Evolutionary conservation across 306 rosid species (phyloP).

Genomic region (Cicer pinnatifidum): DNA sequence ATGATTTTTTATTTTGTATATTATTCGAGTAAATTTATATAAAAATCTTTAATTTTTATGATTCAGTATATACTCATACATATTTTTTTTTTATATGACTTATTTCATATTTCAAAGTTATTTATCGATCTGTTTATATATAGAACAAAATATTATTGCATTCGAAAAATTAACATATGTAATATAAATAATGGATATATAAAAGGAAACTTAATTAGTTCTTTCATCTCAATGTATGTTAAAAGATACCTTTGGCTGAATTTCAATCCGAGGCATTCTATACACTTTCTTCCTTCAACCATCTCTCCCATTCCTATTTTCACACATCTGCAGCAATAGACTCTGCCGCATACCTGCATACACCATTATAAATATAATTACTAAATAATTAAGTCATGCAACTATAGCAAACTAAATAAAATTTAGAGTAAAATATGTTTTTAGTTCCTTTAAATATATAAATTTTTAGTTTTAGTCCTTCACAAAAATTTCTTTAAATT

Average conservation of each 20-base stretch:
- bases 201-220: conserved; percentile 12
- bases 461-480: no score
- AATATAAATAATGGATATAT: background rate
- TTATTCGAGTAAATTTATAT: no score
- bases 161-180: no score
- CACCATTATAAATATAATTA: conserved; percentile 2
- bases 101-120: no score
- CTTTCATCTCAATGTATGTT: no score
- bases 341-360: conserved; percentile 81
- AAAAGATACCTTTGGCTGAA: conserved; percentile 74
- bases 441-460: no score
- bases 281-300: conserved; percentile 88
- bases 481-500: no score
- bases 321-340: conserved; percentile 76
- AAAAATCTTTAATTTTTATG: no score
- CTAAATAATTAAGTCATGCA: background rate
- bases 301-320: conserved; percentile 80
- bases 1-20: no score
- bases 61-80: background rate
- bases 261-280: conserved; percentile 75
- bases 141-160: no score
- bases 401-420: background rate
- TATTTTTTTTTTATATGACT: background rate
- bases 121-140: no score
- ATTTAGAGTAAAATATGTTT: no score